A percentile compares a stretch with the other conserved stretches of the same genome.
These are phyloP conservation scores for Corylus avellana DNA, from an alignment of 306 rosid species.

Conservation along the genomic window DNA sequence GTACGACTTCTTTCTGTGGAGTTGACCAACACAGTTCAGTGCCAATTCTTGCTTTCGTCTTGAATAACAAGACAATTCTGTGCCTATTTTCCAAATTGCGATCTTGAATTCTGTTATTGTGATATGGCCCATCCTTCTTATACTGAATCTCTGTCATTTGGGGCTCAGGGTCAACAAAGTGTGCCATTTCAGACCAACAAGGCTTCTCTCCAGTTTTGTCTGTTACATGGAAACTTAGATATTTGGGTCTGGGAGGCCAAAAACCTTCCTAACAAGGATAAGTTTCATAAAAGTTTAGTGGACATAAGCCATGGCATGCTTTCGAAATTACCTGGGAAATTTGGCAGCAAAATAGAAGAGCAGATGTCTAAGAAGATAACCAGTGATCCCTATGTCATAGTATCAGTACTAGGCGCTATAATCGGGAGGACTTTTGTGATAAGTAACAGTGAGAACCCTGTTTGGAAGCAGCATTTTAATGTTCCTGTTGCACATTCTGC, in stretches of 20 bases:
- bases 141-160: conserved; percentile 54
- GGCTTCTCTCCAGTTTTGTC: conserved; percentile 45
- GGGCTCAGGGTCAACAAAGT: conserved; percentile 53
- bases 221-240: conserved; percentile 76
- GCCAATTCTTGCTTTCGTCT: neutral
- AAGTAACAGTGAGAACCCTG: conserved; percentile 65
- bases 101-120: neutral
- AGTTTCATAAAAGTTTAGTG: conserved; percentile 31
- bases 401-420: conserved; percentile 61
- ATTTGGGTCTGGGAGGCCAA: conserved; percentile 60
- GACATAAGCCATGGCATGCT: conserved; percentile 27
- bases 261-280: conserved; percentile 79
- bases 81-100: neutral
- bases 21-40: neutral
- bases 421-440: conserved; percentile 82
- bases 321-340: conserved; percentile 36
- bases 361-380: conserved; percentile 36
- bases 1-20: neutral
- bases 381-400: conserved; percentile 83
- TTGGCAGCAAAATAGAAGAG: conserved; percentile 38
- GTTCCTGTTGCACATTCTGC: conserved; percentile 81
- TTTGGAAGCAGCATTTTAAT: conserved; percentile 80
- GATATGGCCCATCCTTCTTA: conserved; percentile 46
- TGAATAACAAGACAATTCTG: neutral
- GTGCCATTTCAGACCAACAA: conserved; percentile 57